These are phyloP conservation scores for Boletellus emodensis DNA, from an alignment of 768 basidiomycete genomes.

Conservation along the genomic window DNA sequence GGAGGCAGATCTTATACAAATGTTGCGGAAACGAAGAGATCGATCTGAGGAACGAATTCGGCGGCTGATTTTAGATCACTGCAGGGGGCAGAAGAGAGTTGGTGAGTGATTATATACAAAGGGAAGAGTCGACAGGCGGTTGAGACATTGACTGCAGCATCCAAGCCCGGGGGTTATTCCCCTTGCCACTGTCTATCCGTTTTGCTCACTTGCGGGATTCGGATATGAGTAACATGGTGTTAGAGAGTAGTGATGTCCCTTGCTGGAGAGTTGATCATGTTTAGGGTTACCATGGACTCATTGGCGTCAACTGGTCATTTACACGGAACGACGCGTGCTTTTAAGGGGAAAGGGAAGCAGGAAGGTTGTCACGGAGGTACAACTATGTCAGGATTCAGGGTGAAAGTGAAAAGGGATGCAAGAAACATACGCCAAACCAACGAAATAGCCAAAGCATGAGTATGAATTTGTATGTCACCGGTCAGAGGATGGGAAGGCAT, in stretches of 20 bases:
- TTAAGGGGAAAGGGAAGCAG: neutral
- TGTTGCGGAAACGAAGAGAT: slow-evolving; percentile 19
- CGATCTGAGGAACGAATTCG: slow-evolving; percentile 12
- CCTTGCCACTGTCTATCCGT: slow-evolving; percentile 4
- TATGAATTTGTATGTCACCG: neutral
- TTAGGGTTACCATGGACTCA: neutral
- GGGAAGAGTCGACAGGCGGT: neutral
- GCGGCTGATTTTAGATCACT: slow-evolving; percentile 14
- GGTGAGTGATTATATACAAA: slow-evolving; percentile 7
- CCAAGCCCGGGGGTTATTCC: neutral
- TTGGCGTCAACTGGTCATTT: neutral
- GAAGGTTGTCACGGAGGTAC: neutral
- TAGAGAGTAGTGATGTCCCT: neutral
- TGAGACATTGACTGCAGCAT: slow-evolving; percentile 9
- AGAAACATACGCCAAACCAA: neutral
- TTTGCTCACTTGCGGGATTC: neutral
- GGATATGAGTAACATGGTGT: neutral
- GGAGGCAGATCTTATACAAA: slow-evolving; percentile 10
- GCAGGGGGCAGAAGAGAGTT: slow-evolving; percentile 5
- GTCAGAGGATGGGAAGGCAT: neutral
- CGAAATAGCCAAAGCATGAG: neutral
- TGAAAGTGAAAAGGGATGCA: neutral
- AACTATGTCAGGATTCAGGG: neutral
- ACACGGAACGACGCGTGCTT: neutral
- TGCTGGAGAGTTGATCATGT: neutral